Evolutionary conservation across 768 basidiomycete species (phyloP), one percentile per base, ranked within the genome.

Genomic region (Naganishia kalamii): DNA sequence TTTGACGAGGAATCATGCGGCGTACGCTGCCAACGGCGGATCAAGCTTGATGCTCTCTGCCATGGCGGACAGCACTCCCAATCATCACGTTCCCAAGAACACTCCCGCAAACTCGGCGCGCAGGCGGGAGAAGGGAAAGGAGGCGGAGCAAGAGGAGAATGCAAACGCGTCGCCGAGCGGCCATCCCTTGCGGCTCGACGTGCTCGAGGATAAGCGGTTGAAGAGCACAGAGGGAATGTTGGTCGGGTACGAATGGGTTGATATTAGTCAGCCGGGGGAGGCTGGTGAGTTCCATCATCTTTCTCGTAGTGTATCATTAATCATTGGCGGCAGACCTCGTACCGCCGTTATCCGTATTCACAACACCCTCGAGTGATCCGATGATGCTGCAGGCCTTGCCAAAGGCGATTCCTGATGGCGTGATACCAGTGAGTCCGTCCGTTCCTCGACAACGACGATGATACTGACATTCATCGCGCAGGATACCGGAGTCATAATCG

Each of bases 191-290:
- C 35, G 27, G 12, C 32, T 57, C 17, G 64, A 60, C 21, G 44
- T 65, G 35, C 84, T 86, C 63, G 84, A 84, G 63, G 80, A 78
- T 50, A 84, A 84, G 69, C 84, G 85, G 68, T 41, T 65, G 43
- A 59, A 59, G 29, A n/a, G 3, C 1, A 65, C 64, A 32, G 64
- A 65, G 27, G 64, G 64, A 13, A 88, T 93, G 78, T 90, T 91
- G 0, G 76, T 97, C 69, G 92, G 92, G 41, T 98, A 93, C 74
- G 89, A 93, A 70, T 94, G 90, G 83, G 83, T 89, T 3, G 89
- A 96, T 73, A 84, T 96, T 29, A 82, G 86, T 59, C 92, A 97
- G 71, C 93, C 96, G 29, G 92, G 86, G 4, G 93, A 96, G 73
- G 92, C 96, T 85, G 93, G 93, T 87, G 66, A 67, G 85, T 78